Evolutionary conservation across 257 asterid species (phyloP), one percentile per base, ranked within the genome.

Genomic region (Solanum appendiculatum): DNA sequence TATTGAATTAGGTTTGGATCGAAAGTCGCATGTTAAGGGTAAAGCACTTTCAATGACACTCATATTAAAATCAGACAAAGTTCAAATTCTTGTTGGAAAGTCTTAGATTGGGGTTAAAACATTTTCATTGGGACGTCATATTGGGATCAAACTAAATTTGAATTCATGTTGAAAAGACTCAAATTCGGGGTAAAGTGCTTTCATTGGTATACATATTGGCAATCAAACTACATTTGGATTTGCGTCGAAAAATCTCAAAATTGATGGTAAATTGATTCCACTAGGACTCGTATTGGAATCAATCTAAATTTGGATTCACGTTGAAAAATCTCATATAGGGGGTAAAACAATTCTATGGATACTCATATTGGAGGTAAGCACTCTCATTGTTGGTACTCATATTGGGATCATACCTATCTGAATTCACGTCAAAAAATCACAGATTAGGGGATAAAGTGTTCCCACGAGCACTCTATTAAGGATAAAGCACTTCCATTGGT

Each of bases 351-450:
- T 64, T 64, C 2, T 15, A 64, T 13, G 7, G 3, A 2, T 64
- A 66, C 73, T 66, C 21, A 1, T 66, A 13, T 66, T 12, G 10
- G 0, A 16, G 9, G 33, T 5, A 11, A 12, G 14, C 3, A 2
- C 1, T 58, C 0, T 4, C 68, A 25, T 7, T 25, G 2, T 13
- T 0, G 5, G 6, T 60, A 21, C 69, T 60, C 6, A 0, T 9
- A n/a, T 60, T 60, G 54, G 3, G 29, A 56, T 56, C 11, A 21
- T 3, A 56, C 5, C 6, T 6, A 56, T 21, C 5, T 63, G 3
- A 10, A 11, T 2, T 1, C 0, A 18, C 18, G 2, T 63, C 6
- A 25, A 3, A 25, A 63, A 11, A 29, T 11, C 34, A 1, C 14
- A 21, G 21, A 20, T 56, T 51, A 51, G 23, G 9, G 60, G 60